Evolutionary conservation across 305 asterid genomes (phyloP), one percentile per base, ranked within the genome.

Genomic region (Striga hermonthica): DNA sequence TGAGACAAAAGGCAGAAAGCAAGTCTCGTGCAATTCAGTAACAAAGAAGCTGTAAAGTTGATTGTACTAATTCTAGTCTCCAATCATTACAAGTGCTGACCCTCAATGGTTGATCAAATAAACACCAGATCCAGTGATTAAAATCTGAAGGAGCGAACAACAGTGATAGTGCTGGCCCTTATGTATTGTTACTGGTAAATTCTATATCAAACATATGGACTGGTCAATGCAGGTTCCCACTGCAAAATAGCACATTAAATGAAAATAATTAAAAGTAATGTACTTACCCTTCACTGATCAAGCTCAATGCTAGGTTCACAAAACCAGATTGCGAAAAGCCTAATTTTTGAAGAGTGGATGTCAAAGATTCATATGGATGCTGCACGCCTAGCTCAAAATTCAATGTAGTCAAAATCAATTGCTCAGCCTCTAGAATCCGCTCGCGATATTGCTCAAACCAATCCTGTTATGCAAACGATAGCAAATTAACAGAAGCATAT

Each of bases 271-370:
- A 50, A 14, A 62, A 69, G 43, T 37, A 38, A 66, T 13, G 43
- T 60, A 80, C 98, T 90, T 84, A 94, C 99, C 99, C 99, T 79
- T 88, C 91, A 67, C 95, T 91, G 81, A 90, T 90, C 81, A 94
- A 80, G 80, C 72, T 66, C 79, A 88, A 79, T 31, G 98, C 99
- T 85, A 88, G 81, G 65, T 83, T 84, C 87, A 94, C 88, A 84
- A 94, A 72, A 65, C 75, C 69, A 9, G 98, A 77, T 71, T 83
- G 95, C 57, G 96, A 77, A 69, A 86, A 80, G 34, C 99, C 99
- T 76, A 94, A 59, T 68, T 90, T 94, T 60, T 88, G 84, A 76
- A 94, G 93, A 48, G 96, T 90, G 78, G 87, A 81, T 14, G 89
- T 83, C 76, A 94, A 78, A 62, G 95, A 69, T 57, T 82, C 90